Evolutionary conservation across 441 rosid genomes (phyloP).

Genomic region (Croton setiger): DNA sequence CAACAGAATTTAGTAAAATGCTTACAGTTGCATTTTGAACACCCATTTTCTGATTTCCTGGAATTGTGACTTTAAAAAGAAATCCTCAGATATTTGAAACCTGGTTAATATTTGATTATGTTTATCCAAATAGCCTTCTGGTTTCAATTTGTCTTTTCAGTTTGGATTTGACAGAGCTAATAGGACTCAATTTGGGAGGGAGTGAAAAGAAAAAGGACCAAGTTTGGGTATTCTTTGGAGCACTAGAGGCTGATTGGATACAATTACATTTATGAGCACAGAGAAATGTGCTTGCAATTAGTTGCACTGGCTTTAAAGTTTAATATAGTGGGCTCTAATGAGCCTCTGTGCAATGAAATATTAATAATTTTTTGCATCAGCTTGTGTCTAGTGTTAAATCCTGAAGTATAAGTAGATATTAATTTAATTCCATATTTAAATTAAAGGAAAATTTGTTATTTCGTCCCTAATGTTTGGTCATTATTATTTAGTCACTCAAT

Average conservation of each 20-base stretch:
- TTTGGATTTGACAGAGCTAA: background rate
- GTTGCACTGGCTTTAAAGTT: background rate
- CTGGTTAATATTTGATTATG: background rate
- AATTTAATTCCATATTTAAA: no score
- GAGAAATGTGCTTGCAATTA: background rate
- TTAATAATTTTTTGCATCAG: background rate
- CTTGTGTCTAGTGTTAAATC: background rate
- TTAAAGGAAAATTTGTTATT: no score
- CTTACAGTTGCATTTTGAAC: background rate
- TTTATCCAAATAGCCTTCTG: background rate
- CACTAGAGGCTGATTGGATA: background rate
- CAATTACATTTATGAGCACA: background rate
- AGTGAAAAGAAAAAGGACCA: background rate
- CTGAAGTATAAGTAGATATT: no score
- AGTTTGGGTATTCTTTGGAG: background rate
- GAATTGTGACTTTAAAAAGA: background rate
- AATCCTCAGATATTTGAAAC: background rate
- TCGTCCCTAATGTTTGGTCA: no score
- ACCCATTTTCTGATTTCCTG: background rate
- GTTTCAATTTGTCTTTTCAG: background rate
- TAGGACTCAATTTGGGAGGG: background rate
- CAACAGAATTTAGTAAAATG: background rate
- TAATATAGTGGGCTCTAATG: background rate
- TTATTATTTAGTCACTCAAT: no score
- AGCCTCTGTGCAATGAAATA: background rate